Evolutionary conservation across 495 filamentous ascomycete genomes (phyloP), one percentile per base, ranked within the genome.

Genomic region (Melanomma pulvis-pyrius): DNA sequence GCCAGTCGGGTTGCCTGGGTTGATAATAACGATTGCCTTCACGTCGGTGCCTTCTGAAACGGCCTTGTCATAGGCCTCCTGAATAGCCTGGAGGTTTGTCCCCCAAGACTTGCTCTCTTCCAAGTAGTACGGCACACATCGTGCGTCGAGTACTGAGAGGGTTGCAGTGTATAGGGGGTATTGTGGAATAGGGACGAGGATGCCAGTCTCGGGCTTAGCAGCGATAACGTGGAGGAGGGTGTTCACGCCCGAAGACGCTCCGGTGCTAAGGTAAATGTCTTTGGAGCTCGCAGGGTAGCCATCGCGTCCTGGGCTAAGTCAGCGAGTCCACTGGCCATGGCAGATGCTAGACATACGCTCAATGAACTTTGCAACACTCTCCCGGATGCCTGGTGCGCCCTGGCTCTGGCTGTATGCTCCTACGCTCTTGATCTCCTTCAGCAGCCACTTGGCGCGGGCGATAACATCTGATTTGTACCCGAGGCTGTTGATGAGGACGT

Each of bases 91-190:
- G 46, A 97, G 76, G 74, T 96, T 87, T 6, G 94, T 98, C 59
- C 90, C 88, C 94, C 94, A 98, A 19, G 84, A 82, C 75, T 86
- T 85, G 57, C 84, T 76, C 78, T 98, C 94, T 62, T 98, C 89
- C 50, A 98, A 84, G 76, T 90, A 89, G 77, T 98, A 98, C 13
- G 93, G 92, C 24, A 98, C 94, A 71, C 89, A 91, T 44, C 83
- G 83, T 17, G 96, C 92, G 77, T 97, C 86, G 65, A 97, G 82
- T 17, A 98, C 79, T 24, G 92, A 78, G 58, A 98, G 84, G 1
- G 93, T 96, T 41, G 94, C 94, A 28, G 96, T 98, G 79, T 98
- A 98, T 41, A 98, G 87, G 12, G 94, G 94, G 75, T 98, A 98
- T 78, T 98, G 94, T 8, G 94, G 94, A 66, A 98, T 98, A 5